Base-by-base conservation (phyloP, 371 early-diverging fungal genomes). In the Mucor circinelloides region DNA sequence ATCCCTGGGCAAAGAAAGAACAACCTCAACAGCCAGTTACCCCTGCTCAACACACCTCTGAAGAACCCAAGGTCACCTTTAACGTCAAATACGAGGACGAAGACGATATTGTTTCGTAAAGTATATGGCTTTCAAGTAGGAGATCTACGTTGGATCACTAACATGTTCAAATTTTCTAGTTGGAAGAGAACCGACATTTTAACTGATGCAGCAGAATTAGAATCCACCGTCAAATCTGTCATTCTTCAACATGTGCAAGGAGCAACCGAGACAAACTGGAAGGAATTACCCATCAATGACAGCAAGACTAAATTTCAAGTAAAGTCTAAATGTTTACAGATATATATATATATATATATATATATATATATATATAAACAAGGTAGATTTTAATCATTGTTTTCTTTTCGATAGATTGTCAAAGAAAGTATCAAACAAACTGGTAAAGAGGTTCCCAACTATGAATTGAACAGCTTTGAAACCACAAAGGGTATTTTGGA, bases 1-100 rank as follows among this genome's bases (percentile, higher is more conserved):
- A 83, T 59, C 83, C 83, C 27, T 83, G 81, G 79, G 83, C 83
- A 21, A 79, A 76, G 50, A 76, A 77, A 60, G 17, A 59, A 50
- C 48, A 67, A 55, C 59, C 66, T 9, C 48, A 66, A 60, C 21
- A 59, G 5, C 38, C 44, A 44, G 58, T 64, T 19, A 71, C 74
- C 58, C 68, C 75, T 69, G 71, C 69, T 31, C 59, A 72, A 65
- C 60, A 48, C 52, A 68, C 73, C 19, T 55, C 21, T 32, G 58
- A 60, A 25, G 65, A 59, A 12, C 38, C 56, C 6, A 25, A 38
- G 32, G 71, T 71, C 27, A 73, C 73, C 19, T 80, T 80, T 40
- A 69, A 75, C 13, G 77, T 80, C 4, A 67, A 75, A 34, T 80
- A 73, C 46, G 63, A 75, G 48, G 77, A 75, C 8, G 70, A 66